phyloP scores from a whole-genome alignment of 2,329 filamentous ascomycete genomes.

The Colletotrichum noveboracense region DNA sequence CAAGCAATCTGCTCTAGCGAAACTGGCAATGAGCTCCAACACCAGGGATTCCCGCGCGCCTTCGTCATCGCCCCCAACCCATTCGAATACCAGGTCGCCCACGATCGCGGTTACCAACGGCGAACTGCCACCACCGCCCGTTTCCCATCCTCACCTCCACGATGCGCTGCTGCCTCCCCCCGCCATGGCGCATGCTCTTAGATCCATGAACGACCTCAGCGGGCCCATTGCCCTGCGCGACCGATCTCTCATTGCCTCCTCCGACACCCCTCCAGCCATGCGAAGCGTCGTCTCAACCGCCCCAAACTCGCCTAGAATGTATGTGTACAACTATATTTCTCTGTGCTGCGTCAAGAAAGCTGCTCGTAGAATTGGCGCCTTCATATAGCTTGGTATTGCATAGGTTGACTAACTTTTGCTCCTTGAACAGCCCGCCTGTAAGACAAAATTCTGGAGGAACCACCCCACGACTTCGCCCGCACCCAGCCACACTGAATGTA shows the following conservation, averaged over 20 bases:
- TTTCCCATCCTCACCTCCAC: slow-evolving; percentile 27
- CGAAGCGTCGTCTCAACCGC: slow-evolving; percentile 64
- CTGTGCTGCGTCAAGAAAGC: background rate
- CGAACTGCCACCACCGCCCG: slow-evolving; percentile 27
- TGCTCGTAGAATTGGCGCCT: slow-evolving; percentile 1
- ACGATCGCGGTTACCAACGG: background rate
- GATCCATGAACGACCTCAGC: slow-evolving; percentile 48
- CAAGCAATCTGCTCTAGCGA: slow-evolving; percentile 46
- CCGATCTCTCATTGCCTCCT: slow-evolving; percentile 25
- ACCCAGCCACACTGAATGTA: slow-evolving; percentile 95
- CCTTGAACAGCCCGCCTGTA: slow-evolving; percentile 62
- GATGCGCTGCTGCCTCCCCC: slow-evolving; percentile 32
- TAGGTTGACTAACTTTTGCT: slow-evolving; percentile 24
- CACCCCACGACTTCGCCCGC: slow-evolving; percentile 78
- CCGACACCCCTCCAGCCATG: slow-evolving; percentile 60
- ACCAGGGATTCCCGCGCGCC: slow-evolving; percentile 23
- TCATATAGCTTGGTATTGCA: background rate
- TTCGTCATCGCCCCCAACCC: slow-evolving; percentile 34
- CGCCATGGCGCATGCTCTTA: slow-evolving; percentile 45
- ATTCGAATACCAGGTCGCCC: slow-evolving; percentile 12
- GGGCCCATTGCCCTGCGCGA: slow-evolving; percentile 31
- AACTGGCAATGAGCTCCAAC: slow-evolving; percentile 50
- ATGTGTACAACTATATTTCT: slow-evolving; percentile 33
- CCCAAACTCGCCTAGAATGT: slow-evolving; percentile 64
- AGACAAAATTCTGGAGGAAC: slow-evolving; percentile 77